phyloP scores from a whole-genome alignment of 2,329 filamentous ascomycete species.

The Epichloe festucae region DNA sequence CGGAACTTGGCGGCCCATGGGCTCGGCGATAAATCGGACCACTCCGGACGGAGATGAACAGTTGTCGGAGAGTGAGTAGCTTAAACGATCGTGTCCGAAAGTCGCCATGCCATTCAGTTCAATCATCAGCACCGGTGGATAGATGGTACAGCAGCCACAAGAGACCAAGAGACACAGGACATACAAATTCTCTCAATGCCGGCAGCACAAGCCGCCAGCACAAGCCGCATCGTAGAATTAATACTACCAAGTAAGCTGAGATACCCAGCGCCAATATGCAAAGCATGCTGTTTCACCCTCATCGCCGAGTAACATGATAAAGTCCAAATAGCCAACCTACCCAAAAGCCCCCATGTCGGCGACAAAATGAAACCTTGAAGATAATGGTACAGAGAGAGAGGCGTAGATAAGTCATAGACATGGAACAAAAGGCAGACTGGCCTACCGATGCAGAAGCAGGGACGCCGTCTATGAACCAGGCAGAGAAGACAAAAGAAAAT shows the following conservation, averaged over 20 bases:
- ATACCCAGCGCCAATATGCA: conserved; percentile 2
- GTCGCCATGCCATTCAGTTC: no score
- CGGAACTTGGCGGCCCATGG: neutral
- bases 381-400: no score
- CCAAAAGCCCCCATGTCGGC: neutral
- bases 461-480: neutral
- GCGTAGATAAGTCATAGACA: neutral
- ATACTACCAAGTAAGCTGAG: neutral
- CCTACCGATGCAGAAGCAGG: neutral
- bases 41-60: neutral
- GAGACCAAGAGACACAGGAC: no score
- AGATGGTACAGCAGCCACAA: no score
- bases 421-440: neutral
- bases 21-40: conserved; percentile 13
- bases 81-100: no score
- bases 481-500: neutral
- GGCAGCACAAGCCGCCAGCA: neutral
- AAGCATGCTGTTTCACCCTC: neutral
- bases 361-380: neutral
- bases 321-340: neutral
- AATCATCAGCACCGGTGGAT: no score
- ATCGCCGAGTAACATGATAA: neutral
- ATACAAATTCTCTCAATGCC: neutral
- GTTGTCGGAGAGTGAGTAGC: no score
- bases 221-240: neutral